Evolutionary conservation across 1,284 basidiomycete genomes (phyloP), one percentile per base, ranked within the genome.

Genomic region (Tremellales sp.): DNA sequence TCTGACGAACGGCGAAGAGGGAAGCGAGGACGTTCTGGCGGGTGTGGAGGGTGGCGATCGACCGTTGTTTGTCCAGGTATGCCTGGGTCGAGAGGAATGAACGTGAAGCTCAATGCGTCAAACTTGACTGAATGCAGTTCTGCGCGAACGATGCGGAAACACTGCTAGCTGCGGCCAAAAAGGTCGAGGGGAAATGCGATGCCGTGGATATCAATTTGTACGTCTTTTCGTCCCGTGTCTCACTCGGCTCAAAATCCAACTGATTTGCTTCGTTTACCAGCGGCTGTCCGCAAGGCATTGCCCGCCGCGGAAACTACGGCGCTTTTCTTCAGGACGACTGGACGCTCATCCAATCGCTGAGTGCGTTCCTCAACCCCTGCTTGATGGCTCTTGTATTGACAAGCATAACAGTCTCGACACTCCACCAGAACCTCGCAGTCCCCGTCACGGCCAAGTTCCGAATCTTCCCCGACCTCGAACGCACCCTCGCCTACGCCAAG

Each of bases 391-490:
- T 10, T 19, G 12, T 10, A 35, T 32, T 39, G 19, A 40, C 24
- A 22, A 13, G 40, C 12, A 22, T n/a, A 21, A 1, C 57, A 91
- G 90, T 95, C 66, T 86, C 85, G 48, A 89, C 76, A 2, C 76
- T 97, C 2, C 92, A 97, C 68, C 69, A 77, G 43, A 86, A 94
- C 60, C 79, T 97, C 3, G 78, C 80, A 0, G 77, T 97, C 10
- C 94, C 95, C 0, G 90, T 97, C 0, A 97, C 92, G 0, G 94
- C 91, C 40, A 98, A 98, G 70, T 95, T 97, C 73, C 81, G 95
- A 8, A 84, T 95, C 1, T 97, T 94, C 71, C 81, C 87, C 2
- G 83, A 84, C 0, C 70, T 87, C 4, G 85, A 89, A 61, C 87
- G 86, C 73, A 97, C 94, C 0, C 81, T 97, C 0, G 84, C 84